phyloP scores from a whole-genome alignment of 345 rosid species.

The Toxicodendron radicans region DNA sequence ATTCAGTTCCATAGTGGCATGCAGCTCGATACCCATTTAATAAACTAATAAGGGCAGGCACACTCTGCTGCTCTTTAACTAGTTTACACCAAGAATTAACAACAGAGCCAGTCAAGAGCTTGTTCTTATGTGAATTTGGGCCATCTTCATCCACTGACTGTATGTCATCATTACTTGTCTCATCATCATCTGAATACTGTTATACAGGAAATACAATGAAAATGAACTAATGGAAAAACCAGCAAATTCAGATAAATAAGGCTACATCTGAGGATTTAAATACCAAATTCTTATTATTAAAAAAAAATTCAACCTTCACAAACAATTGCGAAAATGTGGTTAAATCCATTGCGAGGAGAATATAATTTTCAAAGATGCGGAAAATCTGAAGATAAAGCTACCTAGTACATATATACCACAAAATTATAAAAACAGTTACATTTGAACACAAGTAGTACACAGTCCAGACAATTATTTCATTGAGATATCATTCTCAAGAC shows the following conservation, averaged over 20 bases:
- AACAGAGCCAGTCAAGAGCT: constrained; percentile 45
- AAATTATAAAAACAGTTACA: neutral
- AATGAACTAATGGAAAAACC: constrained; percentile 6
- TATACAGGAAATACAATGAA: constrained; percentile 20
- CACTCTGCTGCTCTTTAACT: constrained; percentile 53
- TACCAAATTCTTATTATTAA: neutral
- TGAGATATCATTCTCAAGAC: neutral
- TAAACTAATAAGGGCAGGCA: constrained; percentile 56
- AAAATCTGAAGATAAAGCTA: neutral
- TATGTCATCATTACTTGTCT: constrained; percentile 35
- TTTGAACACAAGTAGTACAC: too few relatives aligned
- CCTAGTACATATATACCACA: neutral
- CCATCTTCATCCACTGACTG: constrained; percentile 35
- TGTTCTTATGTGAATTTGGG: constrained; percentile 26
- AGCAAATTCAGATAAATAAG: constrained; percentile 7
- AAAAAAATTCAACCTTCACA: too few relatives aligned
- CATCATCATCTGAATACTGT: constrained; percentile 54
- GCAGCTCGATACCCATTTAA: constrained; percentile 82
- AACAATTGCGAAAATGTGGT: too few relatives aligned
- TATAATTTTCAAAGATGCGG: neutral
- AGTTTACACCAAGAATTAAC: constrained; percentile 47
- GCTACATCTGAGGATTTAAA: neutral
- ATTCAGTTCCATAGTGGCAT: constrained; percentile 66
- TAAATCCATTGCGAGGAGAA: neutral
- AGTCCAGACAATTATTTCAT: neutral